phyloP scores from a whole-genome alignment of 2,329 filamentous ascomycete species.

The Cladosporium sp. region DNA sequence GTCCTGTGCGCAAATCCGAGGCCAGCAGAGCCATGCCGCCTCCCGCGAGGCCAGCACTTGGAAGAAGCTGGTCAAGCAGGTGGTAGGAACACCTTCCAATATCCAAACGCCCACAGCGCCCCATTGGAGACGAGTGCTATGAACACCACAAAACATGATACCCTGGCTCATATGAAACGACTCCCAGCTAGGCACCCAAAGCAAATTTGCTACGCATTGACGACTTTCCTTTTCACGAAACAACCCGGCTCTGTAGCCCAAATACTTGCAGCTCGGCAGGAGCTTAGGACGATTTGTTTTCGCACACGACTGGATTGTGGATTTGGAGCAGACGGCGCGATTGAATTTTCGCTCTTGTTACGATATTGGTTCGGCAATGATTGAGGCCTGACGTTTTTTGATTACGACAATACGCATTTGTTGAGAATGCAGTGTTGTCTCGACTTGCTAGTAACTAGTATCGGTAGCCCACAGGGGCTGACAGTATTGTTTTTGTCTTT shows the following conservation, averaged over 20 bases:
- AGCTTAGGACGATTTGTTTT: background rate
- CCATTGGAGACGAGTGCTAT: background rate
- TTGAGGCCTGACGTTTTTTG: background rate
- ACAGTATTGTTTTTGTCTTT: background rate
- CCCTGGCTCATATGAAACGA: background rate
- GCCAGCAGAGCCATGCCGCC: conserved; percentile 28
- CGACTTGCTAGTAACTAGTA: background rate
- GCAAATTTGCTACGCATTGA: conserved; percentile 9
- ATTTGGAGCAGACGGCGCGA: background rate
- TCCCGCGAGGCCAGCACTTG: conserved; percentile 29
- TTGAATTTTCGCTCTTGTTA: background rate
- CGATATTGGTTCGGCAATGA: background rate
- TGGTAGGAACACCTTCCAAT: conserved; percentile 27
- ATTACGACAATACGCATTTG: background rate
- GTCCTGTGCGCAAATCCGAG: conserved; percentile 31
- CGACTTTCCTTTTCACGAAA: conserved; percentile 9
- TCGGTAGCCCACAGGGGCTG: background rate
- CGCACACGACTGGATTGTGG: conserved; percentile 2
- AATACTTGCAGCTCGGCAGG: conserved; percentile 4
- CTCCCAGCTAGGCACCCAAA: background rate
- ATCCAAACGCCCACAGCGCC: background rate
- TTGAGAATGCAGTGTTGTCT: background rate
- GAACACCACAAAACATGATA: background rate
- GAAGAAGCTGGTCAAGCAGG: conserved; percentile 34
- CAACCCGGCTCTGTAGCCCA: background rate